Evolutionary conservation across 257 asterid species (phyloP).

Genomic region (Forsythia viridissima): DNA sequence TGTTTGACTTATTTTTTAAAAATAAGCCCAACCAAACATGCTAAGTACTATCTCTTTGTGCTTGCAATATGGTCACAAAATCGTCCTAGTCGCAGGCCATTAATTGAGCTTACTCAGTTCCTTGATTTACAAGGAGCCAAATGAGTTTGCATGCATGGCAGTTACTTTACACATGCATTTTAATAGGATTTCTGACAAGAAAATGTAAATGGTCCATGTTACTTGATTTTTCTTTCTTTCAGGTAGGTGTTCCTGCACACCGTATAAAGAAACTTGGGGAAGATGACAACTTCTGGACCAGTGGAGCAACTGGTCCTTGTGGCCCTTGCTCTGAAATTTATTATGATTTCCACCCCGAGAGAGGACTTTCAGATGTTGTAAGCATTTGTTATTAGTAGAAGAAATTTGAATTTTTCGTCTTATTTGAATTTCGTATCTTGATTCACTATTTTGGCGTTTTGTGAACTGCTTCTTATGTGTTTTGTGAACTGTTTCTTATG

Average conservation of each 20-base stretch:
- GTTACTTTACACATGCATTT: conserved; percentile 6
- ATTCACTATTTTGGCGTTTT: conserved; percentile 15
- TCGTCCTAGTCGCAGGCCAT: not conserved
- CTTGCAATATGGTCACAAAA: not conserved
- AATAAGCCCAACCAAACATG: not conserved
- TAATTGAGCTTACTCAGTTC: not conserved
- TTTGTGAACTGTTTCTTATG: conserved; percentile 11
- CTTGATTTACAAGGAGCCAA: not conserved
- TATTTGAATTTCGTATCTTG: conserved; percentile 5
- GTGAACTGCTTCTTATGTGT: too few species aligned
- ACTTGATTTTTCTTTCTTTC: conserved; percentile 27
- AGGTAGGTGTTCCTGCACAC: conserved; percentile 78
- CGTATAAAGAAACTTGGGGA: conserved; percentile 83
- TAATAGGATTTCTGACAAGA: not conserved
- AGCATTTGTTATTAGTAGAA: conserved; percentile 30
- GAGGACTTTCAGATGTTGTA: conserved; percentile 71
- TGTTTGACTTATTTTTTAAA: not conserved
- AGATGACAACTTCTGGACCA: conserved; percentile 96
- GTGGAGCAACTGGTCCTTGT: conserved; percentile 95
- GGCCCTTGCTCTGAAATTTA: conserved; percentile 97
- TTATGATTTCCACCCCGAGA: conserved; percentile 90
- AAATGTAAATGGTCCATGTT: not conserved
- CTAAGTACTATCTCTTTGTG: not conserved
- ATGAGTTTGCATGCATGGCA: not conserved
- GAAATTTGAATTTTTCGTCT: conserved; percentile 9